A percentile compares a stretch with the other conserved stretches of the same genome.
These are phyloP conservation scores for Neurospora sp. DNA, from an alignment of 2,329 filamentous ascomycete genomes.

Conservation along the genomic window DNA sequence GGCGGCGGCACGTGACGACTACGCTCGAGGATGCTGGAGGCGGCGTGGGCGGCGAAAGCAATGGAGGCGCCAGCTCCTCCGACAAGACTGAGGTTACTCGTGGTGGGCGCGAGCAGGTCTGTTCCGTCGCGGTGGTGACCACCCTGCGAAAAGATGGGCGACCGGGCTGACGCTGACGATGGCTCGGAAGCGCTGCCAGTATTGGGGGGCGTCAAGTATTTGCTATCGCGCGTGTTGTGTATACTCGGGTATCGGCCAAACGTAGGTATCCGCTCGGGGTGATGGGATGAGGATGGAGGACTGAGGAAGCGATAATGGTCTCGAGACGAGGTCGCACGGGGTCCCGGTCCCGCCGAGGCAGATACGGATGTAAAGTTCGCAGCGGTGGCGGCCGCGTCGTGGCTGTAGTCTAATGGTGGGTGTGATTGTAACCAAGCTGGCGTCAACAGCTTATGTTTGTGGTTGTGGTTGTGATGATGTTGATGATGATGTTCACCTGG, in stretches of 20 bases:
- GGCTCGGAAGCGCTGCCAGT: conserved; percentile 15
- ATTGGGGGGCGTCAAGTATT: conserved; percentile 1
- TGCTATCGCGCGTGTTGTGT: conserved; percentile 11
- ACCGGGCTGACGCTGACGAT: conserved; percentile 16
- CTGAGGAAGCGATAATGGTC: not conserved
- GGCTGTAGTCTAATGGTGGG: not conserved
- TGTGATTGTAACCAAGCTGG: conserved; percentile 1
- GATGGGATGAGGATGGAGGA: not conserved
- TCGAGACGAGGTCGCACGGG: not conserved
- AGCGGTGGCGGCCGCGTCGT: not conserved
- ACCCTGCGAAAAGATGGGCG: conserved; percentile 13
- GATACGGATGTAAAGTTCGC: not conserved
- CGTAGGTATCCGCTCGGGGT: conserved; percentile 16
- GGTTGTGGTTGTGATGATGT: too few relatives aligned
- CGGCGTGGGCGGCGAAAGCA: conserved; percentile 5
- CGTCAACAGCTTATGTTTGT: not conserved
- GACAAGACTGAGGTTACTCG: not conserved
- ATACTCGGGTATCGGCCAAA: conserved; percentile 6
- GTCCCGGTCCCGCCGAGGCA: not conserved
- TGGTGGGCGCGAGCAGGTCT: not conserved
- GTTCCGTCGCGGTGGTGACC: conserved; percentile 1
- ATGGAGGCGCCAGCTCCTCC: not conserved
- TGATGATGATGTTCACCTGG: not conserved
- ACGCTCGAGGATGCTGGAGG: not conserved
- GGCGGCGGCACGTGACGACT: conserved; percentile 4